Evolutionary conservation across 768 basidiomycete species (phyloP).

Genomic region (Punctularia strigosozonata): DNA sequence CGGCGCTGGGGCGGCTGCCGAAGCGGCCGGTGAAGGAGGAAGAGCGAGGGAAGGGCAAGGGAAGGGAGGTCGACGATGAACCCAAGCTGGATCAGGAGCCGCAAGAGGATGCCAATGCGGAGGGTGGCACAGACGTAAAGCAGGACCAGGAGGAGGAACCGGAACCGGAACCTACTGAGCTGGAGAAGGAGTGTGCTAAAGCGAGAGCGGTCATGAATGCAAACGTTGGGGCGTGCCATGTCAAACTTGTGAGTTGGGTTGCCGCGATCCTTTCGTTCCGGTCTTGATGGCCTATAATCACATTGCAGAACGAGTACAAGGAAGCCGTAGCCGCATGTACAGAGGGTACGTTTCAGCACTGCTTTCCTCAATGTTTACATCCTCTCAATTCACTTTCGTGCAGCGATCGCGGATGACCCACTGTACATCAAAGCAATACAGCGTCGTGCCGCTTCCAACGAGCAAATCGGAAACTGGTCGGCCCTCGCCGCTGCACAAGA

Average conservation of each 20-base stretch:
- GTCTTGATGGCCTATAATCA: not conserved
- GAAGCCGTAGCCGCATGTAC: constrained; percentile 74
- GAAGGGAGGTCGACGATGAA: constrained; percentile 8
- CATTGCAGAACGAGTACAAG: constrained; percentile 57
- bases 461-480: constrained; percentile 71
- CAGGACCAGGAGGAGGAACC: constrained; percentile 9
- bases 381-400: constrained; percentile 4
- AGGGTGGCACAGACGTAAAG: constrained; percentile 7
- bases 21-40: constrained; percentile 21
- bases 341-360: constrained; percentile 34
- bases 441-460: constrained; percentile 80
- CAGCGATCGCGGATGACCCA: constrained; percentile 83
- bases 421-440: constrained; percentile 80
- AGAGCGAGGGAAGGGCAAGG: constrained; percentile 10
- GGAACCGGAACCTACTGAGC: constrained; percentile 14
- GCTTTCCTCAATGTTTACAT: constrained; percentile 1
- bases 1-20: constrained; percentile 60
- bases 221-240: constrained; percentile 82
- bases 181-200: constrained; percentile 39
- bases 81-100: constrained; percentile 13
- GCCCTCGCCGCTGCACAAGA: constrained; percentile 74
- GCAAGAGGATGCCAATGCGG: constrained; percentile 6
- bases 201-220: constrained; percentile 65
- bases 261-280: not conserved
- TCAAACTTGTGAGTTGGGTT: constrained; percentile 65